phyloP scores from a whole-genome alignment of 2,329 filamentous ascomycete genomes.

The Pseudogymnoascus sp. region DNA sequence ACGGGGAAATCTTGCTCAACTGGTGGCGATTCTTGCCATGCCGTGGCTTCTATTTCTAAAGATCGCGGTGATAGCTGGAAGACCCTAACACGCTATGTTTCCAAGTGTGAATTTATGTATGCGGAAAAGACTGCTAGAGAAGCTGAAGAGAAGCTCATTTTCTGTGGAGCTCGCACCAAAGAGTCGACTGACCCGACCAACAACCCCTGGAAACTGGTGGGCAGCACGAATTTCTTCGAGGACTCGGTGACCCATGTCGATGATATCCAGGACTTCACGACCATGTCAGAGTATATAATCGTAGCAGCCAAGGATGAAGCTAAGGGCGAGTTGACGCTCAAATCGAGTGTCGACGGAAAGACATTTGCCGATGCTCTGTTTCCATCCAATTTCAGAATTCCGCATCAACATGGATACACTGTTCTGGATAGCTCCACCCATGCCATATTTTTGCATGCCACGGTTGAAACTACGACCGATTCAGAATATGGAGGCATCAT shows the following conservation, averaged over 20 bases:
- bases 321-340: conserved; percentile 58
- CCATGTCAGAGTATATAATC: conserved; percentile 94
- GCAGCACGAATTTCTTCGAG: conserved; percentile 65
- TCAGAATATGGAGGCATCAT: conserved; percentile 77
- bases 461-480: conserved; percentile 57
- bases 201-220: conserved; percentile 61
- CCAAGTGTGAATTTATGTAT: conserved; percentile 80
- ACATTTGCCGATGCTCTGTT: conserved; percentile 79
- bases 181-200: conserved; percentile 55
- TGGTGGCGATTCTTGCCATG: conserved; percentile 52
- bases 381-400: conserved; percentile 73
- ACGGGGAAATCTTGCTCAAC: conserved; percentile 59
- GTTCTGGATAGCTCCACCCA: conserved; percentile 93
- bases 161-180: conserved; percentile 55
- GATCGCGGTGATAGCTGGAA: conserved; percentile 79
- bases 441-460: conserved; percentile 88
- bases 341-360: conserved; percentile 76
- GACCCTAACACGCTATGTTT: conserved; percentile 63
- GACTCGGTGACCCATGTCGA: conserved; percentile 54
- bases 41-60: conserved; percentile 65
- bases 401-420: conserved; percentile 77
- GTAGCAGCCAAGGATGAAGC: conserved; percentile 66
- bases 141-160: conserved; percentile 37
- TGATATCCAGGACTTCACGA: conserved; percentile 78
- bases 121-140: conserved; percentile 46